Evolutionary conservation across 306 rosid genomes (phyloP).

Genomic region (Rosa lucieae): DNA sequence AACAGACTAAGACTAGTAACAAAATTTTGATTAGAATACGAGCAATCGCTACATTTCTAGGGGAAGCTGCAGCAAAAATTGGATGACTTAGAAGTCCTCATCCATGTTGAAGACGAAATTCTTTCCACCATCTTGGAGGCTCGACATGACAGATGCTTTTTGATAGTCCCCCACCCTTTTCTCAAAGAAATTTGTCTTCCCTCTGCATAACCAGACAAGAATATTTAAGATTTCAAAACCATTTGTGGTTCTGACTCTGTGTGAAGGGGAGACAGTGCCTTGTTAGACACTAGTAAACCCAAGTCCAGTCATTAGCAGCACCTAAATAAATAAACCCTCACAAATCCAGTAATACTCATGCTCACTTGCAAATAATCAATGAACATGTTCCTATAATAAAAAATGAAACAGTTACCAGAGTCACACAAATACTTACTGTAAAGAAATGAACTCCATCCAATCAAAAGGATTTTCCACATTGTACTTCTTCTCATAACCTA

Average conservation of each 20-base stretch:
- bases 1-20: conserved; percentile 7
- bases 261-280: neutral
- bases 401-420: neutral
- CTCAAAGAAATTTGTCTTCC: conserved; percentile 92
- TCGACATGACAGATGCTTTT: conserved; percentile 89
- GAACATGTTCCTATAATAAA: neutral
- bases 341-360: neutral
- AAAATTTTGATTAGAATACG: conserved; percentile 23
- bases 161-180: conserved; percentile 93
- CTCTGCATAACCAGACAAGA: conserved; percentile 54
- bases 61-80: conserved; percentile 12
- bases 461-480: conserved; percentile 85
- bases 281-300: neutral
- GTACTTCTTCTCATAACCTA: conserved; percentile 66
- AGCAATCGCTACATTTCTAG: conserved; percentile 25
- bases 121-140: conserved; percentile 72
- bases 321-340: neutral
- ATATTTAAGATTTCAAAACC: neutral
- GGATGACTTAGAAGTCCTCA: conserved; percentile 63
- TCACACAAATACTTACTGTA: conserved; percentile 62
- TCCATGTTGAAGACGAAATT: conserved; percentile 78
- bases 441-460: conserved; percentile 94
- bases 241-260: neutral
- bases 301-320: neutral
- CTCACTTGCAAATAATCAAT: neutral